These are phyloP conservation scores for Aspergillus ellipticus DNA, from an alignment of 495 filamentous ascomycete genomes.

Conservation along the genomic window DNA sequence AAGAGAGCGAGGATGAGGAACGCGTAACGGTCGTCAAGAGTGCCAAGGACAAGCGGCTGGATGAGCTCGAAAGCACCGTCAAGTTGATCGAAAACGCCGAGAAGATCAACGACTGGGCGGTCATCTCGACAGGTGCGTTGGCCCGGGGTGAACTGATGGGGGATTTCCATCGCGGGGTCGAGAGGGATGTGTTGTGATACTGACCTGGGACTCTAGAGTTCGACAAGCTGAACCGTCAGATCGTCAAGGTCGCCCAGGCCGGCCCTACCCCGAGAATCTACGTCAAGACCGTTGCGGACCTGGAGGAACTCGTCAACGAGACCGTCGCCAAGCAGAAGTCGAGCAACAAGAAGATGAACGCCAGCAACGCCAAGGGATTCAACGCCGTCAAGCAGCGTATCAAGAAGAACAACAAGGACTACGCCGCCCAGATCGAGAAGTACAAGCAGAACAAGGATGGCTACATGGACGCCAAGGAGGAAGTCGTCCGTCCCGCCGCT, in stretches of 20 bases:
- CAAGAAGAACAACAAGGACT: conserved; percentile 97
- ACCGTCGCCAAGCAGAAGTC: conserved; percentile 92
- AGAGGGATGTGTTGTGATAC: conserved; percentile 11
- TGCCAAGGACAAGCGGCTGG: conserved; percentile 93
- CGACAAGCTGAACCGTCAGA: conserved; percentile 93
- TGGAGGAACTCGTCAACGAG: conserved; percentile 96
- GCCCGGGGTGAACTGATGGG: conserved; percentile 1
- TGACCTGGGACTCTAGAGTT: conserved; percentile 61
- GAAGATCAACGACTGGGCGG: conserved; percentile 96
- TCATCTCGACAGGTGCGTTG: conserved; percentile 78
- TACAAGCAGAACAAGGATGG: conserved; percentile 79
- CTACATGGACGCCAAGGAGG: conserved; percentile 83
- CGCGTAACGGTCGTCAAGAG: conserved; percentile 84
- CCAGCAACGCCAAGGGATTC: conserved; percentile 85
- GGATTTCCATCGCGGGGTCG: background rate
- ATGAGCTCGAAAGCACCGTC: conserved; percentile 87
- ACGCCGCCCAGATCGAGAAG: conserved; percentile 77
- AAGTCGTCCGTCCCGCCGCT: conserved; percentile 51
- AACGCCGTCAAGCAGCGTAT: conserved; percentile 96
- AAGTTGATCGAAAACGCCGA: conserved; percentile 89
- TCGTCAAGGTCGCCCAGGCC: conserved; percentile 70
- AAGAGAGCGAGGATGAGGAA: conserved; percentile 81
- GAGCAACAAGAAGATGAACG: conserved; percentile 97
- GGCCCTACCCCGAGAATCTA: conserved; percentile 83
- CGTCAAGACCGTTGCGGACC: conserved; percentile 85